phyloP scores from a whole-genome alignment of 164 flowering plant genomes.

The Cinnamomum chago region DNA sequence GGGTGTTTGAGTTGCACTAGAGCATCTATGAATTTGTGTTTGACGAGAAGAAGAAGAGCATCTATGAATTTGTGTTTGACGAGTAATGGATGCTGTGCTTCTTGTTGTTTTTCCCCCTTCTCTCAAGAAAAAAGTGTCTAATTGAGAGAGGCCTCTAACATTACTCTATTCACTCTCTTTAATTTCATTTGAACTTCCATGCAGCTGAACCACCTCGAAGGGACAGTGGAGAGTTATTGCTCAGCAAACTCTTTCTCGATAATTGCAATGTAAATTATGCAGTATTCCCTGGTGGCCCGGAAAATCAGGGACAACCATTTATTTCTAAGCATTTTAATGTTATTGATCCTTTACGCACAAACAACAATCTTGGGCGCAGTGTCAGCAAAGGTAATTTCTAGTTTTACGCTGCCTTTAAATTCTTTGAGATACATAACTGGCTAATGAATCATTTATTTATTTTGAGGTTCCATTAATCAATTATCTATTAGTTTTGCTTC shows the following conservation, averaged over 20 bases:
- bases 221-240: conserved; percentile 76
- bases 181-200: conserved; percentile 12
- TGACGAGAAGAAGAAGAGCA: no score
- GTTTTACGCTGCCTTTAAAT: not conserved
- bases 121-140: not conserved
- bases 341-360: conserved; percentile 89
- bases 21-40: no score
- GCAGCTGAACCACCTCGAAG: conserved; percentile 89
- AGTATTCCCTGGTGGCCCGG: conserved; percentile 77
- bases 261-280: conserved; percentile 73
- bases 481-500: no score
- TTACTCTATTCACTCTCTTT: conserved; percentile 3
- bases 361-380: conserved; percentile 98
- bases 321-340: conserved; percentile 87
- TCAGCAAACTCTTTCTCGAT: conserved; percentile 72
- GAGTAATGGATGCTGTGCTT: no score
- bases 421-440: not conserved
- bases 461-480: not conserved
- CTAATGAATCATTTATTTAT: not conserved
- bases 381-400: conserved; percentile 84
- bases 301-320: conserved; percentile 80
- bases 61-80: no score
- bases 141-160: not conserved
- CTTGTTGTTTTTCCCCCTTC: no score
- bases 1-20: no score